Percentiles rank a stretch among this genome's conserved stretches.
Conservation (phyloP, 1,284 basidiomycete species). For the Rhodotorula sp. region DNA sequence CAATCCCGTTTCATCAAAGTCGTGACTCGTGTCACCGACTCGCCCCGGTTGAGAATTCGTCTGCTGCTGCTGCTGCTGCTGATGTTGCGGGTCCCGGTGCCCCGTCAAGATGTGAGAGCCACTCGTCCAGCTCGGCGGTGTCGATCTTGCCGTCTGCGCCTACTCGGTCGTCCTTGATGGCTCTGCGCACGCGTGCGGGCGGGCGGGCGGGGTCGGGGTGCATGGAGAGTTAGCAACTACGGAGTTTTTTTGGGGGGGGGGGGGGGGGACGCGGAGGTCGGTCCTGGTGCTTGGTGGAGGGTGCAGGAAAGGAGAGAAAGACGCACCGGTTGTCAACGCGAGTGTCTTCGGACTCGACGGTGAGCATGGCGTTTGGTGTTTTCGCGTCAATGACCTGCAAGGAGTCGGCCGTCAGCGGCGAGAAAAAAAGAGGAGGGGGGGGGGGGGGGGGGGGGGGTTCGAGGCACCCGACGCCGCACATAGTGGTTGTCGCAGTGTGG, state of each 20-base stretch:
- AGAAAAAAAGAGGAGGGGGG: background rate
- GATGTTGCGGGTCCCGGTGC: background rate
- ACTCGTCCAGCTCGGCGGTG: constrained; percentile 33
- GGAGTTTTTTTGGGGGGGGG: background rate
- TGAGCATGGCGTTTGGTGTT: constrained; percentile 77
- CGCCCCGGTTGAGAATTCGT: no score
- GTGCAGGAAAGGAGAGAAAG: background rate
- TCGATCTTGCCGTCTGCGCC: constrained; percentile 16
- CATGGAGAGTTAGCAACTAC: background rate
- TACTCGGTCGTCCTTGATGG: constrained; percentile 29
- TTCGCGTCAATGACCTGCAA: constrained; percentile 86
- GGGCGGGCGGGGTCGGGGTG: background rate
- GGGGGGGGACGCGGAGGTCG: no score
- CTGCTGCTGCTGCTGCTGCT: background rate
- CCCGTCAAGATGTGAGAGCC: constrained; percentile 15
- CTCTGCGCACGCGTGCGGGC: constrained; percentile 3
- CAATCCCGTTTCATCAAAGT: no score
- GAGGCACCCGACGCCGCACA: constrained; percentile 56
- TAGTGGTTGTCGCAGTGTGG: constrained; percentile 98
- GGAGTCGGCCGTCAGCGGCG: background rate
- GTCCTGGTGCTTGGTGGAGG: no score
- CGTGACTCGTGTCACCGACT: no score
- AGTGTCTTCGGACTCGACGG: constrained; percentile 86
- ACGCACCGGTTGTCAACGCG: constrained; percentile 77
- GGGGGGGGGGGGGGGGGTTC: background rate